Conservation (phyloP, 1,284 basidiomycete genomes). For the Kalmanozyma brasiliensis region DNA sequence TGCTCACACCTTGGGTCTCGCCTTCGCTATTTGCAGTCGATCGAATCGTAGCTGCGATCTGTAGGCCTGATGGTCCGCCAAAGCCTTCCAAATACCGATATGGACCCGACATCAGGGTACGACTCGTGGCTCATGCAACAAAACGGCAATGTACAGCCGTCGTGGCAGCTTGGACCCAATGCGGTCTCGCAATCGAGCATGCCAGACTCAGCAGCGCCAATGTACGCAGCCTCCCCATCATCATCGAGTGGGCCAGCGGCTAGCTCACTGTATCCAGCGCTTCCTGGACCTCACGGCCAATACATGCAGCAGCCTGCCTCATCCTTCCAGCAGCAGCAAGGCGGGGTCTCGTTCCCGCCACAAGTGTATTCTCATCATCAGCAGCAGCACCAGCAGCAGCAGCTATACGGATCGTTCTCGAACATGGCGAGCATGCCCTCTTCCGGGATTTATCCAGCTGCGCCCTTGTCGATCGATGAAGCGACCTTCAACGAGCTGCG, state of each 20-base stretch:
- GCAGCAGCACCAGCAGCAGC: slow-evolving; percentile 7
- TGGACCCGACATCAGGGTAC: slow-evolving; percentile 18
- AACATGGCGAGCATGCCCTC: background rate
- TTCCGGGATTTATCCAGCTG: background rate
- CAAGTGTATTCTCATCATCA: slow-evolving; percentile 3
- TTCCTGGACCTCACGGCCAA: background rate
- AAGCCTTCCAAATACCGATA: slow-evolving; percentile 6
- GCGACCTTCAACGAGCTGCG: slow-evolving; percentile 9
- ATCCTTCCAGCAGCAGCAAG: slow-evolving; percentile 4
- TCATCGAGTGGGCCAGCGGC: background rate
- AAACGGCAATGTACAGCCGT: slow-evolving; percentile 11
- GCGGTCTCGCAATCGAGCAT: slow-evolving; percentile 4
- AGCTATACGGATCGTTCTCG: slow-evolving; percentile 5
- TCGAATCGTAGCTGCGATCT: too few species aligned
- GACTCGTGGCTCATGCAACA: slow-evolving; percentile 21
- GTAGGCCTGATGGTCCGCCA: too few species aligned
- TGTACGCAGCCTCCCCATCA: slow-evolving; percentile 7
- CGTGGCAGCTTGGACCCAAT: slow-evolving; percentile 21
- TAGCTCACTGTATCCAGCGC: background rate
- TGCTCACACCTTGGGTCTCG: too few species aligned
- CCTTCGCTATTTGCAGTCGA: too few species aligned
- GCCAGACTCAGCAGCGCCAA: slow-evolving; percentile 1
- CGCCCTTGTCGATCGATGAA: slow-evolving; percentile 7
- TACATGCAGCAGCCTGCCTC: slow-evolving; percentile 9
- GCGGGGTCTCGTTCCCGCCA: background rate